A percentile compares a stretch with the other conserved stretches of the same genome.
phyloP scores from a whole-genome alignment of 1,284 basidiomycete genomes.

The Mycosarcoma maydis region DNA sequence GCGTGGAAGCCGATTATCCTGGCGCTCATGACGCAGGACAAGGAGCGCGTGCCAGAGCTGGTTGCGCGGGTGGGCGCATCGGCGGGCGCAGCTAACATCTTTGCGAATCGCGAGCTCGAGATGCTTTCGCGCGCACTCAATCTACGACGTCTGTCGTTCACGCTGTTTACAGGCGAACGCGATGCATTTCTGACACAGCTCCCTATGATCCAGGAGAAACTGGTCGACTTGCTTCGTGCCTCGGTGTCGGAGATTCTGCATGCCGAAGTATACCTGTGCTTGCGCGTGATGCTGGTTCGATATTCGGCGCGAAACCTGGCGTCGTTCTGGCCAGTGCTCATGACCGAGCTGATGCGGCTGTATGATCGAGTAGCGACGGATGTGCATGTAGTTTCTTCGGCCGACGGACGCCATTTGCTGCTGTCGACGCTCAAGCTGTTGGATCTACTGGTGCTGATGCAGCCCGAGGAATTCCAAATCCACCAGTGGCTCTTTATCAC shows the following conservation, averaged over 20 bases:
- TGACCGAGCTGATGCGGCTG: conserved; percentile 84
- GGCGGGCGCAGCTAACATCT: conserved; percentile 91
- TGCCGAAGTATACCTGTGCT: conserved; percentile 86
- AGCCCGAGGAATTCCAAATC: conserved; percentile 97
- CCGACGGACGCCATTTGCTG: conserved; percentile 82
- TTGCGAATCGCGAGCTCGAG: conserved; percentile 93
- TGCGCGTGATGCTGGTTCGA: conserved; percentile 90
- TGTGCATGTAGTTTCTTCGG: conserved; percentile 70
- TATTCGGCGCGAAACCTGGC: conserved; percentile 88
- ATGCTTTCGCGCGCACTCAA: conserved; percentile 87
- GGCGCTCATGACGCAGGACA: conserved; percentile 84
- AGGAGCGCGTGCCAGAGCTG: conserved; percentile 83
- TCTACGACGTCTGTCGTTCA: conserved; percentile 85
- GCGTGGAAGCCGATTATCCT: conserved; percentile 84
- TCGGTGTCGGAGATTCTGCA: conserved; percentile 85
- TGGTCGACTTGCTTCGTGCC: conserved; percentile 86
- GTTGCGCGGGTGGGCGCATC: conserved; percentile 69
- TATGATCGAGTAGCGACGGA: conserved; percentile 71
- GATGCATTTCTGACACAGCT: conserved; percentile 90
- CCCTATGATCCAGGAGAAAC: conserved; percentile 92
- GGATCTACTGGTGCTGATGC: conserved; percentile 87
- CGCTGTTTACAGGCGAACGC: conserved; percentile 83
- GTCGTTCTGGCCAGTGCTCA: conserved; percentile 94
- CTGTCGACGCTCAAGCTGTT: conserved; percentile 92
- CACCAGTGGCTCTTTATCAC: conserved; percentile 99